Conservation (phyloP, 2,329 filamentous ascomycete species). For the Cordyceps cateniannulata region DNA sequence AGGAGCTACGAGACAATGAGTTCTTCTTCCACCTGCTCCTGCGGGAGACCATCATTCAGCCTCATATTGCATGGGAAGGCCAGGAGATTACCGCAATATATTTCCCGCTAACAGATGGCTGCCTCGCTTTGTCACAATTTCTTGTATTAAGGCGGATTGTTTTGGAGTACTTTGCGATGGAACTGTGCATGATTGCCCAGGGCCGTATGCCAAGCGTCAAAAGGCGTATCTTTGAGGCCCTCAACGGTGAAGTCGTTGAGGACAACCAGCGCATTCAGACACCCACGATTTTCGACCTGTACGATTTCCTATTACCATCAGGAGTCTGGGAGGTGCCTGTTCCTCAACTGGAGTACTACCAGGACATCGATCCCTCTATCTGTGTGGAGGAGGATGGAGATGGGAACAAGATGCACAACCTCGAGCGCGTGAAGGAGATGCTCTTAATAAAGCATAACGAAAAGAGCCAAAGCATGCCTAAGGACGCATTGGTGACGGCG, state of each 20-base stretch:
- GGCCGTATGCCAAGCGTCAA: conserved; percentile 65
- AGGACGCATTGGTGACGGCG: conserved; percentile 37
- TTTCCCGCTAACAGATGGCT: conserved; percentile 64
- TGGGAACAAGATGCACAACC: conserved; percentile 54
- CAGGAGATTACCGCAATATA: conserved; percentile 51
- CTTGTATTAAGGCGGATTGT: conserved; percentile 69
- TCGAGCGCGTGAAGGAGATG: conserved; percentile 66
- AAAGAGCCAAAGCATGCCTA: conserved; percentile 21
- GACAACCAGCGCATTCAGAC: conserved; percentile 61
- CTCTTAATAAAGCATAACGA: conserved; percentile 64
- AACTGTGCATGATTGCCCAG: conserved; percentile 72
- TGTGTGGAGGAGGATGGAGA: conserved; percentile 58
- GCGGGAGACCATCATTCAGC: conserved; percentile 63
- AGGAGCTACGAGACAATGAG: conserved; percentile 72
- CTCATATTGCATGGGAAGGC: conserved; percentile 68
- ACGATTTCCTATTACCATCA: conserved; percentile 69
- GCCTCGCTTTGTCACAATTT: conserved; percentile 68
- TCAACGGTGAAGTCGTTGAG: conserved; percentile 69
- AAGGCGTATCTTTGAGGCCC: conserved; percentile 59
- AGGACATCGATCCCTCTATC: conserved; percentile 58
- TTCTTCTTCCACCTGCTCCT: conserved; percentile 74
- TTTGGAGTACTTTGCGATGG: conserved; percentile 78
- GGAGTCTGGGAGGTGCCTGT: conserved; percentile 43
- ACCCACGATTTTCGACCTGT: conserved; percentile 80
- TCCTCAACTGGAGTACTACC: conserved; percentile 53